Evolutionary conservation across 805 yeast genomes (phyloP).

Genomic region (Ogataea dorogensis): DNA sequence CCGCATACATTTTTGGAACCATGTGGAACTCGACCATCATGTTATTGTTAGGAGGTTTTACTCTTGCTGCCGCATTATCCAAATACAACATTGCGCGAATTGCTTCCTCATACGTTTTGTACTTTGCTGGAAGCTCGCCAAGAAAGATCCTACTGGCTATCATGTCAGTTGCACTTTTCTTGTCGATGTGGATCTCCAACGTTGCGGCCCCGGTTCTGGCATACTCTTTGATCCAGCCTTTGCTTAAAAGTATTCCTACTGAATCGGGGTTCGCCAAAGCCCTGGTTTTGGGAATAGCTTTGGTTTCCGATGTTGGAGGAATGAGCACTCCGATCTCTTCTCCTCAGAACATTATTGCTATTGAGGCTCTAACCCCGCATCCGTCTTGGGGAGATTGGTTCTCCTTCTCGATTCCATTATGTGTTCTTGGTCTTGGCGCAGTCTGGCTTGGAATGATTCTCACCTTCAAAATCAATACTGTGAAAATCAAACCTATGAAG

Average conservation of each 20-base stretch:
- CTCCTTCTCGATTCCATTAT: slow-evolving; percentile 48
- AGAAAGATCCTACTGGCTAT: slow-evolving; percentile 45
- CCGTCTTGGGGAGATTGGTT: slow-evolving; percentile 62
- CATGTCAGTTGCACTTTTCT: slow-evolving; percentile 50
- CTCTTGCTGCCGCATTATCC: slow-evolving; percentile 54
- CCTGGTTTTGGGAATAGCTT: slow-evolving; percentile 40
- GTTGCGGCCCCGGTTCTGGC: slow-evolving; percentile 57
- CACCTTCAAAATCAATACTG: slow-evolving; percentile 50
- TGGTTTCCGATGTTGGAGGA: slow-evolving; percentile 53
- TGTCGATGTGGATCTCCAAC: slow-evolving; percentile 58
- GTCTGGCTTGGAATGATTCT: slow-evolving; percentile 50
- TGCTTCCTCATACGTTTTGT: slow-evolving; percentile 47
- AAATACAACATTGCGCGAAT: slow-evolving; percentile 52
- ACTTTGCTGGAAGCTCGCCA: slow-evolving; percentile 52
- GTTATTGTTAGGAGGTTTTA: slow-evolving; percentile 52
- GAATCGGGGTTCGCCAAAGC: slow-evolving; percentile 34
- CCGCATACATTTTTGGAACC: slow-evolving; percentile 43
- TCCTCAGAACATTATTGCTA: slow-evolving; percentile 55
- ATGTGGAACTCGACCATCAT: slow-evolving; percentile 57
- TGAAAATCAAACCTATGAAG: slow-evolving; percentile 46
- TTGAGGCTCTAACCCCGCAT: slow-evolving; percentile 49
- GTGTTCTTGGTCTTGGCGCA: slow-evolving; percentile 39
- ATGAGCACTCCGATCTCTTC: slow-evolving; percentile 57
- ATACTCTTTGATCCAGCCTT: slow-evolving; percentile 49
- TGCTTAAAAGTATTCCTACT: slow-evolving; percentile 40